Conservation (phyloP, 78 protist species). For the Creolimax fragrantissima region DNA sequence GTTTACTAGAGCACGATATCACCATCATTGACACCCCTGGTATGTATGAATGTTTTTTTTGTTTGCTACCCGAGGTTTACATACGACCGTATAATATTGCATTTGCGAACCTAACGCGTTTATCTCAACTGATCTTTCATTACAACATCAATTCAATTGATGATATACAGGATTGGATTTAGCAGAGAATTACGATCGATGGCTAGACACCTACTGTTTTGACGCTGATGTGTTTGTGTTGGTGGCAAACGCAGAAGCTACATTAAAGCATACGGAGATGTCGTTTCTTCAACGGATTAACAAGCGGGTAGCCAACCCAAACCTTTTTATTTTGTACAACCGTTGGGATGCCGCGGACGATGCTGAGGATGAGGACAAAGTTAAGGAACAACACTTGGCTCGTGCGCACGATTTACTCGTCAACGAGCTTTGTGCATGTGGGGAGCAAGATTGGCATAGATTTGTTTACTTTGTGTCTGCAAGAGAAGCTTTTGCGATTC, state of each 20-base stretch:
- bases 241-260: slow-evolving; percentile 22
- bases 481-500: background rate
- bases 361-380: background rate
- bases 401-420: background rate
- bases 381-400: background rate
- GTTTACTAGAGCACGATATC: slow-evolving; percentile 4
- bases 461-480: background rate
- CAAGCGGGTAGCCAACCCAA: slow-evolving; percentile 29
- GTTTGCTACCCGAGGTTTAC: no score
- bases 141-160: no score
- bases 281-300: background rate
- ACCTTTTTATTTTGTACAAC: slow-evolving; percentile 25
- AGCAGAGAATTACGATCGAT: background rate
- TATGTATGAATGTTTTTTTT: background rate
- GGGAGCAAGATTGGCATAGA: background rate
- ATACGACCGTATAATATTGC: no score
- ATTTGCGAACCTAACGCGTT: no score
- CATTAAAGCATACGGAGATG: background rate
- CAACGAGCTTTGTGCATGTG: background rate
- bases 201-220: slow-evolving; percentile 1
- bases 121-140: no score
- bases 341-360: slow-evolving; percentile 27
- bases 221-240: slow-evolving; percentile 43
- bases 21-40: background rate
- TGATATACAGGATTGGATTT: slow-evolving; percentile 21